phyloP scores from a whole-genome alignment of 257 asterid genomes.

The Jasminum sambac region DNA sequence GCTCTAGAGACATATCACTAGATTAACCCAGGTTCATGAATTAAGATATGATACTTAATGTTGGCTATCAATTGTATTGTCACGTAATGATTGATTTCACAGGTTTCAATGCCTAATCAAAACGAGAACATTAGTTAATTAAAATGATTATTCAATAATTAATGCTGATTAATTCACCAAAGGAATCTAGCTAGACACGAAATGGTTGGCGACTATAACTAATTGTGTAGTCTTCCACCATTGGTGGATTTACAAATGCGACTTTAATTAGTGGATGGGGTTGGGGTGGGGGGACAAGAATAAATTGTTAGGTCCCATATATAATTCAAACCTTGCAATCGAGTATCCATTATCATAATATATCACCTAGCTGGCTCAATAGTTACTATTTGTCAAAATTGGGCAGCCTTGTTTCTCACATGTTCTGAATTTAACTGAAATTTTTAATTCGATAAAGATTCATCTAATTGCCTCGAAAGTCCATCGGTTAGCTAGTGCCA shows the following conservation, averaged over 20 bases:
- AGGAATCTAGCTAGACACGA: slow-evolving; percentile 2
- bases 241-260: not conserved
- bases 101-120: not conserved
- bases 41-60: not conserved
- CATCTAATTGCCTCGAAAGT: not conserved
- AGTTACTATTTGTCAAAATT: not conserved
- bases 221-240: not conserved
- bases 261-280: slow-evolving; percentile 2
- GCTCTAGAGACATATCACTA: not conserved
- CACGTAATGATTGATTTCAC: not conserved
- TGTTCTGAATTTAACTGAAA: not conserved
- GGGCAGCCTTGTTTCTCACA: not conserved
- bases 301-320: not conserved
- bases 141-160: not conserved
- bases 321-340: not conserved
- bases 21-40: not conserved
- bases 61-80: not conserved
- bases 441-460: not conserved
- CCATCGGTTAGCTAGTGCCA: too few relatives aligned
- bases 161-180: not conserved
- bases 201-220: not conserved
- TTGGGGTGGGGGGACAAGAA: not conserved
- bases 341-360: not conserved
- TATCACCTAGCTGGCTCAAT: too few relatives aligned
- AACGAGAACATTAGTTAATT: not conserved